A percentile compares a stretch with the other conserved stretches of the same genome.
Conservation (phyloP, 768 basidiomycete species). For the Jaapia argillacea region DNA sequence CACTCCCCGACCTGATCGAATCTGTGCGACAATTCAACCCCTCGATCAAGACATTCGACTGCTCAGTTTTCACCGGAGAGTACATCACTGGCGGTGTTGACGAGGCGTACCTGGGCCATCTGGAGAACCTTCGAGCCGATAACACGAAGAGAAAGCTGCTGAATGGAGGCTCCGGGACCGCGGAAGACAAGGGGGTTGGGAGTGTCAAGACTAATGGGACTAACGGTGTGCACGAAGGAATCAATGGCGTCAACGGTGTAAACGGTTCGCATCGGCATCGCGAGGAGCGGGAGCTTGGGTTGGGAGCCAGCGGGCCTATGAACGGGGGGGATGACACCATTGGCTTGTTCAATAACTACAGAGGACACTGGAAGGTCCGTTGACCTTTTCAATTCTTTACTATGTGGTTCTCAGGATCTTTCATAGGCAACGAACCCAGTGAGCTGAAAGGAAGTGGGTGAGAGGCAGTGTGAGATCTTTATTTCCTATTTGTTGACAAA, state of each 20-base stretch:
- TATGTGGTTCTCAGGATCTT: no score
- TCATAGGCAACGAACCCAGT: no score
- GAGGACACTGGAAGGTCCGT: not conserved
- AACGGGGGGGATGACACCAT: slow-evolving; percentile 70
- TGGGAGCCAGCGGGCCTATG: slow-evolving; percentile 30
- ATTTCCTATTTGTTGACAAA: no score
- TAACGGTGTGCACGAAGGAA: not conserved
- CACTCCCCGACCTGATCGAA: slow-evolving; percentile 74
- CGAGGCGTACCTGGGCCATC: slow-evolving; percentile 62
- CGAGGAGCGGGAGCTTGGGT: slow-evolving; percentile 14
- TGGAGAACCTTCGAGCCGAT: slow-evolving; percentile 78
- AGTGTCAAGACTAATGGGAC: slow-evolving; percentile 12
- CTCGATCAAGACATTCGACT: slow-evolving; percentile 72
- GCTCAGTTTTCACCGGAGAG: slow-evolving; percentile 95
- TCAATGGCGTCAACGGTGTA: slow-evolving; percentile 11
- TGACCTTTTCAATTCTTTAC: no score
- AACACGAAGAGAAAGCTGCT: slow-evolving; percentile 53
- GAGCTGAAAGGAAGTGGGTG: no score
- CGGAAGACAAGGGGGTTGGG: slow-evolving; percentile 26
- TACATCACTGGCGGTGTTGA: slow-evolving; percentile 94
- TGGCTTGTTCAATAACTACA: slow-evolving; percentile 53
- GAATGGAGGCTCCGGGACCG: slow-evolving; percentile 19
- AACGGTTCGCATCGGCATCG: no score
- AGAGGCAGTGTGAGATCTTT: no score
- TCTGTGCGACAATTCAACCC: slow-evolving; percentile 85